phyloP scores from a whole-genome alignment of 2,329 filamentous ascomycete genomes.

The Alternaria tenuissima region DNA sequence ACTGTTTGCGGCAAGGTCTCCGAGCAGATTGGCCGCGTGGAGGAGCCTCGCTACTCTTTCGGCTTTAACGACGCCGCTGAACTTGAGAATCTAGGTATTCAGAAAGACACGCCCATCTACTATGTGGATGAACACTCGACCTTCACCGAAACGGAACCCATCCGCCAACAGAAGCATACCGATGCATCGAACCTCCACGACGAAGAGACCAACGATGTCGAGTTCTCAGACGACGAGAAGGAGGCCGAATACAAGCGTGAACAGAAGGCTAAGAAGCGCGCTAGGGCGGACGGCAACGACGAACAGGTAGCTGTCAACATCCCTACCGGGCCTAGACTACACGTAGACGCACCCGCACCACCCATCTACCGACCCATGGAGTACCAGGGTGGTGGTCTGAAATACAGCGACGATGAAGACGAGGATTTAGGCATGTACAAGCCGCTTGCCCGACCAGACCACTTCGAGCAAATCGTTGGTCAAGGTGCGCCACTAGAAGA shows the following conservation, averaged over 20 bases:
- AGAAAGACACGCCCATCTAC: conserved; percentile 74
- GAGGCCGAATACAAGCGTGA: conserved; percentile 77
- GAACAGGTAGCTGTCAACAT: conserved; percentile 31
- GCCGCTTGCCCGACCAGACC: conserved; percentile 57
- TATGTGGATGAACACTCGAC: conserved; percentile 81
- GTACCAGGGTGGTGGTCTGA: conserved; percentile 48
- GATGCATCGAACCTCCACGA: conserved; percentile 96
- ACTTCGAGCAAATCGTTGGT: conserved; percentile 56
- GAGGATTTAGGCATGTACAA: conserved; percentile 57
- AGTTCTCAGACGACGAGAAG: conserved; percentile 96
- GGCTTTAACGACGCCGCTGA: conserved; percentile 75
- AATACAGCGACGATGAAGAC: conserved; percentile 56
- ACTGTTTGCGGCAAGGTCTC: conserved; percentile 81
- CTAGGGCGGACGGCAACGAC: conserved; percentile 41
- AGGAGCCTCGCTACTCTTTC: conserved; percentile 86
- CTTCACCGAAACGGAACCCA: conserved; percentile 84
- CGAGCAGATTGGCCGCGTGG: conserved; percentile 85
- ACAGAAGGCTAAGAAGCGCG: conserved; percentile 67
- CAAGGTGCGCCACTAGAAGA: conserved; percentile 50
- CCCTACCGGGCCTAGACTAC: conserved; percentile 31
- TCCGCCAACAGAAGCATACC: conserved; percentile 83
- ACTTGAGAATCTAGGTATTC: conserved; percentile 71
- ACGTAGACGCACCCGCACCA: conserved; percentile 27
- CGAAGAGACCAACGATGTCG: conserved; percentile 89
- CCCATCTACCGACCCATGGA: conserved; percentile 32